Evolutionary conservation across 2,329 filamentous ascomycete species (phyloP).

Genomic region (Penicillium griseofulvum): DNA sequence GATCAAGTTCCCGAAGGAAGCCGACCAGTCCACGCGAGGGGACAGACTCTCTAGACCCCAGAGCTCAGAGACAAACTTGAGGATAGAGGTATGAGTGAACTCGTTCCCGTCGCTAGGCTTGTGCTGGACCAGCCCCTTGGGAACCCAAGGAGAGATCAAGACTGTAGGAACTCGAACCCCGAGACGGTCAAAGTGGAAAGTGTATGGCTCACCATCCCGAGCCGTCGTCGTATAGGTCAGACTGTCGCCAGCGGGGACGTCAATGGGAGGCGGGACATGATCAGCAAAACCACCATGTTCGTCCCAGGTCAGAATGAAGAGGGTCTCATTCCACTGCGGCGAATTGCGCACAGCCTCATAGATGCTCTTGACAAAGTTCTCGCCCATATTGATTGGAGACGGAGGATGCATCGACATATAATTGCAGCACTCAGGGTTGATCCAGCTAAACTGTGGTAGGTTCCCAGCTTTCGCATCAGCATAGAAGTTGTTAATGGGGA

Average conservation of each 20-base stretch:
- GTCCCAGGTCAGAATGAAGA: conserved; percentile 50
- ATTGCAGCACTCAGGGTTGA: conserved; percentile 53
- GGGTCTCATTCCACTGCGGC: conserved; percentile 49
- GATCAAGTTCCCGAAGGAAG: conserved; percentile 38
- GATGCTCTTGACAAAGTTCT: conserved; percentile 47
- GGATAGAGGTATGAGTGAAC: conserved; percentile 47
- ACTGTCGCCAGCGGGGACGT: conserved; percentile 40
- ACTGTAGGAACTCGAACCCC: conserved; percentile 33
- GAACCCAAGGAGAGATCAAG: conserved; percentile 42
- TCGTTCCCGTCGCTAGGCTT: conserved; percentile 38
- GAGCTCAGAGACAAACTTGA: conserved; percentile 44
- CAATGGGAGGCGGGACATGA: conserved; percentile 45
- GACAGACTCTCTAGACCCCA: conserved; percentile 44
- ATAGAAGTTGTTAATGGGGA: conserved; percentile 45
- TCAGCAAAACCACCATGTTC: conserved; percentile 51
- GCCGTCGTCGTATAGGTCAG: conserved; percentile 35
- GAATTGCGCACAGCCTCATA: conserved; percentile 46
- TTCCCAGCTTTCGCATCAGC: conserved; percentile 45
- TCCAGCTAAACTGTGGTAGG: conserved; percentile 48
- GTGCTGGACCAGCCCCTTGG: conserved; percentile 42
- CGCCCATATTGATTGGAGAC: conserved; percentile 45
- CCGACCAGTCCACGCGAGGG: conserved; percentile 38
- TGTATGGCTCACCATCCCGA: conserved; percentile 27
- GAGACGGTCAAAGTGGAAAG: conserved; percentile 33
- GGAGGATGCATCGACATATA: conserved; percentile 51